phyloP scores from a whole-genome alignment of 75 land plant species.

The Adiantum capillusveneris region DNA sequence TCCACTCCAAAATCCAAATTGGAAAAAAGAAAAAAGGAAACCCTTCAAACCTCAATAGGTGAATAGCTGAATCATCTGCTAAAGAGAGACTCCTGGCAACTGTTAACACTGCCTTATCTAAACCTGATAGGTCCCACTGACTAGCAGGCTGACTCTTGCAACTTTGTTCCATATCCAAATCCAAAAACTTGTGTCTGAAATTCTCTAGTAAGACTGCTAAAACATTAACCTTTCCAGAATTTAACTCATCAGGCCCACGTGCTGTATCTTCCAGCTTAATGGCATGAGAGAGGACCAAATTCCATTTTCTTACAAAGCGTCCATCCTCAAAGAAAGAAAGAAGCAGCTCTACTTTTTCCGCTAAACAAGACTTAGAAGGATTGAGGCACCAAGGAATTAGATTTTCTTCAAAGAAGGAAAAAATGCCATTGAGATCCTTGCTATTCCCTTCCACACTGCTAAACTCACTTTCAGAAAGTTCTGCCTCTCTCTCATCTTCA shows the following conservation, averaged over 20 bases:
- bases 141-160: conserved; percentile 3
- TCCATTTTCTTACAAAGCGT: conserved; percentile 57
- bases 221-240: conserved; percentile 16
- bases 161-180: conserved; percentile 7
- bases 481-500: conserved; percentile 8
- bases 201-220: conserved; percentile 58
- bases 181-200: conserved; percentile 25
- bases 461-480: neutral
- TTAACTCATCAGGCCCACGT: neutral
- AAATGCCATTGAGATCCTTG: conserved; percentile 7
- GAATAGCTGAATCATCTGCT: conserved; percentile 23
- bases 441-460: conserved; percentile 2
- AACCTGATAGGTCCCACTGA: conserved; percentile 51
- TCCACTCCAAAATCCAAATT: too few relatives aligned
- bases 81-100: conserved; percentile 29
- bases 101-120: conserved; percentile 55
- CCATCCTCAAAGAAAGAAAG: conserved; percentile 60
- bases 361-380: conserved; percentile 18
- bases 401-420: conserved; percentile 38
- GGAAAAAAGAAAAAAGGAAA: too few relatives aligned
- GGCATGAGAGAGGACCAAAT: conserved; percentile 34
- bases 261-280: conserved; percentile 4
- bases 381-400: conserved; percentile 75
- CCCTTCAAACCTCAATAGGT: conserved; percentile 51
- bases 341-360: conserved; percentile 54